Evolutionary conservation across 2,329 filamentous ascomycete genomes (phyloP).

Genomic region (Monosporascus sp.): DNA sequence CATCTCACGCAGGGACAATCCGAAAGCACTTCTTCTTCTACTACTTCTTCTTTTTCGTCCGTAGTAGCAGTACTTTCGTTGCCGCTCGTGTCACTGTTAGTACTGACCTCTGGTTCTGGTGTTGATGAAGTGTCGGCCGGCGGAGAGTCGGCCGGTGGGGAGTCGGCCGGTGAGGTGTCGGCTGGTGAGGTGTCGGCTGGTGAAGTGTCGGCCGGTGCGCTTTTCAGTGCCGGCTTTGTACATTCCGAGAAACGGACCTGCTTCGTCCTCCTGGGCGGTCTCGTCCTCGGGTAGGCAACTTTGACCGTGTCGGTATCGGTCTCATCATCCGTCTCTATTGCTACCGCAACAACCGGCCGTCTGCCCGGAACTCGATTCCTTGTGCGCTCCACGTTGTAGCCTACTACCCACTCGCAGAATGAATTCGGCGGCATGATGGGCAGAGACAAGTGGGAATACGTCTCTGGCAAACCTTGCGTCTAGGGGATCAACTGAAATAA

Average conservation of each 20-base stretch:
- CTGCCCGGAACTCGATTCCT: slow-evolving; percentile 2
- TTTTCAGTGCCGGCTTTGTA: slow-evolving; percentile 35
- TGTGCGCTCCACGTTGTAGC: slow-evolving; percentile 27
- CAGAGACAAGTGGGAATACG: background rate
- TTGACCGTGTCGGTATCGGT: slow-evolving; percentile 42
- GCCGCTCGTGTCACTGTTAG: slow-evolving; percentile 11
- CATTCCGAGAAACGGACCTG: slow-evolving; percentile 15
- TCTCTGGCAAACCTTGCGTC: background rate
- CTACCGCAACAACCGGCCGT: slow-evolving; percentile 27
- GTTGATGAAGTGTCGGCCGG: slow-evolving; percentile 8
- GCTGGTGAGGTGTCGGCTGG: background rate
- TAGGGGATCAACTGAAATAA: too few relatives aligned
- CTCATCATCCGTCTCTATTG: slow-evolving; percentile 48
- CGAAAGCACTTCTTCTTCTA: slow-evolving; percentile 27
- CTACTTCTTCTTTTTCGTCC: slow-evolving; percentile 20
- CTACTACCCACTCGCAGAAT: slow-evolving; percentile 34
- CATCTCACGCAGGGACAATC: slow-evolving; percentile 31
- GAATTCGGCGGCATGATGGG: slow-evolving; percentile 33
- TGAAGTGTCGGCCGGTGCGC: slow-evolving; percentile 13
- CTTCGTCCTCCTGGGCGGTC: slow-evolving; percentile 8
- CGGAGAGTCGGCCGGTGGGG: background rate
- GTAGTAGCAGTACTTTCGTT: slow-evolving; percentile 8
- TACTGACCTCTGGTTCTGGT: slow-evolving; percentile 12
- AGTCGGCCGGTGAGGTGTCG: too few relatives aligned
- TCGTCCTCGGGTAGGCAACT: slow-evolving; percentile 42